A percentile compares a stretch with the other conserved stretches of the same genome.
These are phyloP conservation scores for Apophysomyces ossiformis DNA, from an alignment of 371 early-diverging fungal species.

Conservation along the genomic window DNA sequence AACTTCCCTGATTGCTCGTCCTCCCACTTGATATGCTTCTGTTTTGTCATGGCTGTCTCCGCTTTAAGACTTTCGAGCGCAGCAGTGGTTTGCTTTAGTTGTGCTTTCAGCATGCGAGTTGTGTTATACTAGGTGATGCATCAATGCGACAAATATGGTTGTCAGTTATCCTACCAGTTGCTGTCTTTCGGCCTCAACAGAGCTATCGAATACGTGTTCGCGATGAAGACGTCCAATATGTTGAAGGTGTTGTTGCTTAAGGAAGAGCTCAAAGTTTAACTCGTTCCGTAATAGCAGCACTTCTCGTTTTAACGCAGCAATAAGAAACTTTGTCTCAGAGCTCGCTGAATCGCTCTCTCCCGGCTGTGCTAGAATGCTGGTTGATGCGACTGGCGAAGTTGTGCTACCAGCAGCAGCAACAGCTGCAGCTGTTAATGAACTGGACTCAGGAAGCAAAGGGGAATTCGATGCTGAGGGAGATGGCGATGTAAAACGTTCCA, in stretches of 20 bases:
- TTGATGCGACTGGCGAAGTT: slow-evolving; percentile 5
- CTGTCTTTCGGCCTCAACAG: slow-evolving; percentile 69
- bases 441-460: slow-evolving; percentile 14
- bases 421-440: slow-evolving; percentile 10
- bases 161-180: slow-evolving; percentile 39
- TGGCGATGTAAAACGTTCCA: slow-evolving; percentile 28
- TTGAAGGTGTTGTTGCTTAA: slow-evolving; percentile 71
- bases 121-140: slow-evolving; percentile 50
- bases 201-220: slow-evolving; percentile 66
- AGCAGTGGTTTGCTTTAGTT: slow-evolving; percentile 55
- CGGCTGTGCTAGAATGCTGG: neutral
- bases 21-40: slow-evolving; percentile 70
- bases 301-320: slow-evolving; percentile 61
- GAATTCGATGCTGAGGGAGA: slow-evolving; percentile 16
- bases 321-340: slow-evolving; percentile 36
- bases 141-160: neutral
- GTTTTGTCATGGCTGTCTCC: slow-evolving; percentile 59
- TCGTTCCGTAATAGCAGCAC: slow-evolving; percentile 64
- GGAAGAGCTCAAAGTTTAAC: slow-evolving; percentile 68
- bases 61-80: slow-evolving; percentile 57
- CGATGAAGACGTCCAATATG: slow-evolving; percentile 69
- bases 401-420: neutral
- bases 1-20: slow-evolving; percentile 62
- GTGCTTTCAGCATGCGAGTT: slow-evolving; percentile 58
- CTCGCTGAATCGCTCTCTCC: slow-evolving; percentile 17